Evolutionary conservation across 108 stramenopile genomes (phyloP).

Genomic region (Nitzschia inconspicua): DNA sequence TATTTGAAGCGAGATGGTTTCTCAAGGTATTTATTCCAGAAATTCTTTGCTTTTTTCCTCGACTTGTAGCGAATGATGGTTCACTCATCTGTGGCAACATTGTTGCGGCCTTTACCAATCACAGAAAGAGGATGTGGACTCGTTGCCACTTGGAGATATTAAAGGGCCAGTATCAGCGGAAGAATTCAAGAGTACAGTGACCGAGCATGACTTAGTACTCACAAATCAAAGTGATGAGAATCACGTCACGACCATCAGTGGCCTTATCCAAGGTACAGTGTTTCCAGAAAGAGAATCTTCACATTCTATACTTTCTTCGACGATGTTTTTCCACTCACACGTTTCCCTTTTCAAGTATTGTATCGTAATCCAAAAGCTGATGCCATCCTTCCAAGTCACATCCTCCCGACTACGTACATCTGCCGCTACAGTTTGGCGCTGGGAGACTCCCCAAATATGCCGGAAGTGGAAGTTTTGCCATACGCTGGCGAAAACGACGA

Average conservation of each 20-base stretch:
- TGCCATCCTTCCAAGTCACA: slow-evolving; percentile 1
- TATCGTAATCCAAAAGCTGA: slow-evolving; percentile 23
- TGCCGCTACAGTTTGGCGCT: slow-evolving; percentile 45
- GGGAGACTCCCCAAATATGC: slow-evolving; percentile 8
- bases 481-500: slow-evolving; percentile 22
- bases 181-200: slow-evolving; percentile 28
- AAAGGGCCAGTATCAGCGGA: slow-evolving; percentile 19
- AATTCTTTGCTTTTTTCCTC: no score
- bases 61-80: no score
- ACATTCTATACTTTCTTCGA: no score
- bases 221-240: slow-evolving; percentile 66
- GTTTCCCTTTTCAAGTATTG: slow-evolving; percentile 19
- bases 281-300: neutral
- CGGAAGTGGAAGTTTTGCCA: slow-evolving; percentile 10
- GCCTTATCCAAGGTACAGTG: slow-evolving; percentile 16
- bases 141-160: slow-evolving; percentile 37
- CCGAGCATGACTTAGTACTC: slow-evolving; percentile 49
- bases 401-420: slow-evolving; percentile 35
- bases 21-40: no score
- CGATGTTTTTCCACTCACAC: neutral
- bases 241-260: slow-evolving; percentile 51
- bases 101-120: slow-evolving; percentile 28
- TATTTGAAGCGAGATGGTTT: no score
- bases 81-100: no score
- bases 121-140: slow-evolving; percentile 54